Base-by-base conservation (phyloP, 2,329 filamentous ascomycete species). In the Microdochium trichocladiopsis region DNA sequence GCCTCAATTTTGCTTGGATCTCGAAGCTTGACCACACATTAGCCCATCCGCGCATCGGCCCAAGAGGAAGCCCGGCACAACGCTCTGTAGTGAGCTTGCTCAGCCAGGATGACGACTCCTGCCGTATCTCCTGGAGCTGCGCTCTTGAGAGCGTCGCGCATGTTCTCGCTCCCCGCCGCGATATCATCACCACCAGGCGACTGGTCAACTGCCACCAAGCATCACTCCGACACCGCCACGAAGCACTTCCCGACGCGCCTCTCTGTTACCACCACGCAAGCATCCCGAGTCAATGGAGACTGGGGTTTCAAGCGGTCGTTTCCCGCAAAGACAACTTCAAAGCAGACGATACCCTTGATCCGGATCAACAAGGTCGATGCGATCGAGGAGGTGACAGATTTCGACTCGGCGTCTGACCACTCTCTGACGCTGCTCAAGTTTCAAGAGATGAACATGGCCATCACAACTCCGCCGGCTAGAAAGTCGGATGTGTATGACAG, bases 271-370 rank as follows among this genome's bases (percentile, higher is more conserved):
- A 92, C 90, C 1, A 86, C 90, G 5, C 73, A 79, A 47, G 78
- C 83, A 18, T 92, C 91, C 8, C 79, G 90, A 23, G 74, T 77
- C 41, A 82, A 82, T 63, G 93, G 93, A 33, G 93, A 97, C 64
- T 97, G 93, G 92, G 93, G 93, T 14, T 74, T 96, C 61, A 97
- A 97, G 73, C 79, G 93, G 52, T 78, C 90, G 1, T 75, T 97
- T 5, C 93, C 93, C 1, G 72, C 86, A 9, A 86, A 86, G 66
- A 84, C 87, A 2, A 92, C 90, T 4, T 81, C 83, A 21, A 82
- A 82, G 51, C 84, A 83, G 6, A 83, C 85, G 6, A 85, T 84
- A n/a, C 88, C 91, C 10, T 76, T 88, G 49, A 80, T 96, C 51
- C 83, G 89, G 57, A 72, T 97, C 59, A 84, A 83, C 61, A 80